Base-by-base conservation (phyloP, 768 basidiomycete species). In the Rhodotorula diobovata region DNA sequence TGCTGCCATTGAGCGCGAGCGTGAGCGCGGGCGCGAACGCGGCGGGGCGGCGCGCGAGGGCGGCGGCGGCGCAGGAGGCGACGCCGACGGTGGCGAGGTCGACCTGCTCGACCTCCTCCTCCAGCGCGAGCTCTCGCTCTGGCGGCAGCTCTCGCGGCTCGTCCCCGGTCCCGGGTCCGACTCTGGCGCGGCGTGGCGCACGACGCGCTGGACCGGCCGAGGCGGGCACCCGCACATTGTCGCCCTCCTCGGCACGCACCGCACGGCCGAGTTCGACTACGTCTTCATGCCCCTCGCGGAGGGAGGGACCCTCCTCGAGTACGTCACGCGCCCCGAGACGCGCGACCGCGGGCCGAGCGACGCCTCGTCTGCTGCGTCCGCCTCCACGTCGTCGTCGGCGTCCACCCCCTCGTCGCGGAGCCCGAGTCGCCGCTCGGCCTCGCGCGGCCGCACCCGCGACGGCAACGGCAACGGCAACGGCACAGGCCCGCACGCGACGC, bases 251-350 rank as follows among this genome's bases (percentile, higher is more conserved):
- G 83, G 86, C 54, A 81, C 82, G 28, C 81, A 85, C 63, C 85
- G 87, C 75, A 85, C 86, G 0, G 71, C 84, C 54, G 85, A 85
- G 68, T 87, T 88, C 62, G 87, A 89, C 76, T 93, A 86, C 78
- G 89, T 91, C 81, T 85, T 94, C 81, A 94, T 88, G 41, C 85
- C 91, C 7, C 86, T 85, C 74, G 94, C 92, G 77, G 89, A 90
- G 21, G 89, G 89, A 28, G 91, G 92, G 15, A 90, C 89, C 7
- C 85, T 96, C 55, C 89, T 89, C 77, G 88, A 92, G 78, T 90
- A 91, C 68, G 84, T 95, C 57, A 77, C 71, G 56, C 50, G 43
- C 37, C 58, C 58, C 20, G 14, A 62, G 2, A 69, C 66, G 87
- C 78, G 83, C 48, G 88, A 87, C 59, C 88, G 88, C 8, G 79